These are phyloP conservation scores for Diaporthe sp. DNA, from an alignment of 2,329 filamentous ascomycete species.

Conservation along the genomic window DNA sequence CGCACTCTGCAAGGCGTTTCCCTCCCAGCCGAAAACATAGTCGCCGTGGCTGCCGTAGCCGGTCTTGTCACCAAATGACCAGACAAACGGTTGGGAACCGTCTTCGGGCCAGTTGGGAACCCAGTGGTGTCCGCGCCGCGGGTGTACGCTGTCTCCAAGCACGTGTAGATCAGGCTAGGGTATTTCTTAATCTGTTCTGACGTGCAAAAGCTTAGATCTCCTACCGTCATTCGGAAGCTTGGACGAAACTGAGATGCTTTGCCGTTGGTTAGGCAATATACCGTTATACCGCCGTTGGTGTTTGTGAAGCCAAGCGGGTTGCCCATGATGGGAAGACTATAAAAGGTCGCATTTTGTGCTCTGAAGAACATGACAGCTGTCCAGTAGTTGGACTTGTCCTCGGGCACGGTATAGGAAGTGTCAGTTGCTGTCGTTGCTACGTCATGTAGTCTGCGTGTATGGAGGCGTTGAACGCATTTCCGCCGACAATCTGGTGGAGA, in stretches of 20 bases:
- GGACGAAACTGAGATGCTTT: conserved; percentile 51
- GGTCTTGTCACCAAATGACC: conserved; percentile 45
- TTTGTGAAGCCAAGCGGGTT: conserved; percentile 54
- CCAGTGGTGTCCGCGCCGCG: conserved; percentile 51
- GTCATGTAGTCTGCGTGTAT: conserved; percentile 2
- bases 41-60: conserved; percentile 49
- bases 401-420: conserved; percentile 26
- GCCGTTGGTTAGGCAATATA: conserved; percentile 46
- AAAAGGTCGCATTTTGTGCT: conserved; percentile 25
- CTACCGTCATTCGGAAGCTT: conserved; percentile 55
- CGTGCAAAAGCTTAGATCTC: conserved; percentile 46
- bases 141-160: conserved; percentile 50
- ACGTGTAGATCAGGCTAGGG: conserved; percentile 38
- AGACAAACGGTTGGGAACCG: conserved; percentile 44
- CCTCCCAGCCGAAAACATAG: conserved; percentile 46
- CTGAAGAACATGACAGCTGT: conserved; percentile 27
- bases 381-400: conserved; percentile 30
- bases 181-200: conserved; percentile 28
- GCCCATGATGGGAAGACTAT: conserved; percentile 24
- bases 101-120: conserved; percentile 44
- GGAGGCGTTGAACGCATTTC: conserved; percentile 23
- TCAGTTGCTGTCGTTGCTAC: conserved; percentile 39
- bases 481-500: conserved; percentile 26
- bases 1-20: conserved; percentile 42
- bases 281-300: conserved; percentile 52